Evolutionary conservation across 225 moss, liverwort and hornwort genomes (phyloP), one percentile per base, ranked within the genome.

Genomic region (Rhytidiadelphus loreus): DNA sequence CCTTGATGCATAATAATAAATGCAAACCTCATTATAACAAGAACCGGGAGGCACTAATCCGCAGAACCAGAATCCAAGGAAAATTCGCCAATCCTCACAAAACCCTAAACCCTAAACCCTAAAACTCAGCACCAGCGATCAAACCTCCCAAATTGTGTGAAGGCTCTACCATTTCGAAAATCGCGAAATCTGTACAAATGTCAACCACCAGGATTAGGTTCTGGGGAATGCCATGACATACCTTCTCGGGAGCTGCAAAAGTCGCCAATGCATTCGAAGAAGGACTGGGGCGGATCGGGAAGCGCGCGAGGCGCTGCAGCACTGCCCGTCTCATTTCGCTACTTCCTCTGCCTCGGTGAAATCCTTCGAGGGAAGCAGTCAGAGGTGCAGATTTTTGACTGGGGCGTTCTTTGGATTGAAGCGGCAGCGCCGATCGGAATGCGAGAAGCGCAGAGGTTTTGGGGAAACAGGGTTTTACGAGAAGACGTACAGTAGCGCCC

Each of bases 291-390:
- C 83, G 83, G 39, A 81, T 85, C 87, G 92, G 71, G 62, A 88
- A 86, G 92, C 92, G 90, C 90, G 59, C 77, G 57, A 92, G 90
- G 92, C 92, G 92, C 90, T 82, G 88, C 63, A 88, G 70, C 77
- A 88, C 78, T 41, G 87, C 71, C 19, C 92, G 85, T 41, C 90
- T 92, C 92, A 90, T 89, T 56, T 52, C 87, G 39, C 50, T 11
- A 25, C 53, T 37, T 35, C 32, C 25, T 20, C 66, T 14, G 39
- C 53, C 26, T 20, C 7, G 12, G 56, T 7, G 22, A 50, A 62
- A 62, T 62, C 39, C 33, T 62, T 52, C 76, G 48, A 9, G 22
- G 28, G 44, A 43, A 39, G 50, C 50, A 69, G 30, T 60, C 44
- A 7, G 61, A 46, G 41, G 19, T 4, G 80, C n/a, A 59, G 20